Evolutionary conservation across 116 monocot genomes (phyloP), one percentile per base, ranked within the genome.

Genomic region (Zostera marina): DNA sequence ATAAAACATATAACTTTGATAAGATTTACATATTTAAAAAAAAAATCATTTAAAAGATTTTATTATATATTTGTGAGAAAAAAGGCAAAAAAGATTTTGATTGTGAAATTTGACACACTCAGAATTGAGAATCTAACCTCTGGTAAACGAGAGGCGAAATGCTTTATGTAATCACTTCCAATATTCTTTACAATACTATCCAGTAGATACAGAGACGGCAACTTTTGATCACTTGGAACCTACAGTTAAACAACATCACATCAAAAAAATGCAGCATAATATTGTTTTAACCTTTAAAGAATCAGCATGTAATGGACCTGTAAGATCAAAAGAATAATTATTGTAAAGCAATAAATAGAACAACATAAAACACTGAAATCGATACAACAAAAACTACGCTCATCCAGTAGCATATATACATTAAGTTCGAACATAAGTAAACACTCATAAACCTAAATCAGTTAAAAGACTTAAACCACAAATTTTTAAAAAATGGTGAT

Each of bases 151-250:
- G 79, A 67, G 52, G 90, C 81, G 69, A 98, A 98, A 71, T 78
- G 71, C 71, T 81, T 90, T 55, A 98, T 81, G 64, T 98, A 98
- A 60, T 98, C 98, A 68, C 76, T 80, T 68, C 90, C 98, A 59
- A 98, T 85, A 62, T 98, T 98, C 67, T 98, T 98, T 62, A 90
- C 98, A 60, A 98, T 98, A 60, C 98, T 98, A 74, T 98, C 98
- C 25, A 98, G 81, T 64, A 98, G 98, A 77, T 98, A 98, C 39
- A 98, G 69, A 8, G 98, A 98, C 44, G 98, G 98, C 63, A 98
- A 59, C 73, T 98, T 98, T 63, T 98, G 90, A 2, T 90, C 98
- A 73, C 68, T 80, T 9, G 98, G 76, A 47, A 98, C 98, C 98
- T 98, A 70, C 11, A 71, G 42, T 56, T 60, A 8, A 57, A 43